A percentile compares a stretch with the other conserved stretches of the same genome.
These are phyloP conservation scores for Sporothrix schenckii DNA, from an alignment of 2,329 filamentous ascomycete species.

Conservation along the genomic window DNA sequence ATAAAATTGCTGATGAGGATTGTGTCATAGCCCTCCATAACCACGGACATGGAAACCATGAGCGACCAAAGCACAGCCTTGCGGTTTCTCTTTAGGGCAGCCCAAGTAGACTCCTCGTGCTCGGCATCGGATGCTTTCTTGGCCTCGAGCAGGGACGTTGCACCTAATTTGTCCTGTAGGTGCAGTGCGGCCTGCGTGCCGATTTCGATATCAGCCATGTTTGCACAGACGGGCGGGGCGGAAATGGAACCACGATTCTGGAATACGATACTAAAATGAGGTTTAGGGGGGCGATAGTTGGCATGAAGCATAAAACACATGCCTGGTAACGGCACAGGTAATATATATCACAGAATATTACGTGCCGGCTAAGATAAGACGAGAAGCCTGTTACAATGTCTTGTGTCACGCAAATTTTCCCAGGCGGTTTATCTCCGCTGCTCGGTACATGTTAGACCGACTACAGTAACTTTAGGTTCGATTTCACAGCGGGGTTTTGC, in stretches of 20 bases:
- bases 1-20: constrained; percentile 38
- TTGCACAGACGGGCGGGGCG: background rate
- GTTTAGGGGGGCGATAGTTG: too few relatives aligned
- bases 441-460: too few relatives aligned
- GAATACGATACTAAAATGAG: too few relatives aligned
- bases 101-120: constrained; percentile 13
- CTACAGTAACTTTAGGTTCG: too few relatives aligned
- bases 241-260: background rate
- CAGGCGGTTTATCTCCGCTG: too few relatives aligned
- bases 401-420: too few relatives aligned
- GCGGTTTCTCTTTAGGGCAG: constrained; percentile 2
- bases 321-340: too few relatives aligned
- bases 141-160: constrained; percentile 3
- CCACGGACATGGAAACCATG: constrained; percentile 34
- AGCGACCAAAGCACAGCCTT: constrained; percentile 34
- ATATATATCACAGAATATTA: too few relatives aligned
- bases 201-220: constrained; percentile 17
- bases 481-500: too few relatives aligned
- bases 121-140: constrained; percentile 26
- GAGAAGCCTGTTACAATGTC: too few relatives aligned
- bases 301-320: too few relatives aligned
- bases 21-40: constrained; percentile 39
- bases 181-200: constrained; percentile 9
- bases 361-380: too few relatives aligned
- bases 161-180: constrained; percentile 16